Base-by-base conservation (phyloP, 441 rosid genomes). In the Omphalea diandra region DNA sequence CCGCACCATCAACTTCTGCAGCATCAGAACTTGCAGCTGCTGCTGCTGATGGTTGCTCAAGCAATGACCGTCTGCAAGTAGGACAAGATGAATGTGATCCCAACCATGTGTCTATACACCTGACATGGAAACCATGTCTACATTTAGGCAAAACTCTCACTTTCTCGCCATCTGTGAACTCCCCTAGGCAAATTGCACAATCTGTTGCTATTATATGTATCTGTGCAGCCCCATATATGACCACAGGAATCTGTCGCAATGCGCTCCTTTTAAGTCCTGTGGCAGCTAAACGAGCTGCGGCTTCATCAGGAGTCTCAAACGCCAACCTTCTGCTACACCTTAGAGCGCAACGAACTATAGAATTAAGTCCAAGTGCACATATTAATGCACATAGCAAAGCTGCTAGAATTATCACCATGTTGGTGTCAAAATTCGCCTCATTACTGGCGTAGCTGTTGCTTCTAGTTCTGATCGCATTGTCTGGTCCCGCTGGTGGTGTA, bases 101-200 rank as follows among this genome's bases (percentile, higher is more conserved):
- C 81, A 93, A 76, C 98, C 98, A 93, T 9, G 84, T 83, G 56
- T 93, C 98, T 24, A 93, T 85, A 70, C 98, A 90, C 69, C 72
- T 78, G 26, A 90, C 93, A 71, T 93, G 98, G 49, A 93, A 90
- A 44, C 97, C 92, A 73, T 93, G 98, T 76, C 74, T 77, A 64
- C 98, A 93, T 73, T 77, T 90, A 0, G 98, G 94, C 78, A 90
- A 72, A 27, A 88, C 87, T 70, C 96, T 77, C 53, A 92, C 86
- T 74, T 85, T 90, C 57, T 92, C 96, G 15, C 91, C 93, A 17
- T 85, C 89, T 71, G 59, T 47, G 43, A 88, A 87, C 41, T 92
- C 98, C 27, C 85, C 94, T 2, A 92, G 88, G 76, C 98, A 92
- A 71, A 92, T 92, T 58, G 91, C 80, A 76, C 98, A 90, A 59